These are phyloP conservation scores for Psilocybe sp. DNA, from an alignment of 768 basidiomycete species.

Conservation along the genomic window DNA sequence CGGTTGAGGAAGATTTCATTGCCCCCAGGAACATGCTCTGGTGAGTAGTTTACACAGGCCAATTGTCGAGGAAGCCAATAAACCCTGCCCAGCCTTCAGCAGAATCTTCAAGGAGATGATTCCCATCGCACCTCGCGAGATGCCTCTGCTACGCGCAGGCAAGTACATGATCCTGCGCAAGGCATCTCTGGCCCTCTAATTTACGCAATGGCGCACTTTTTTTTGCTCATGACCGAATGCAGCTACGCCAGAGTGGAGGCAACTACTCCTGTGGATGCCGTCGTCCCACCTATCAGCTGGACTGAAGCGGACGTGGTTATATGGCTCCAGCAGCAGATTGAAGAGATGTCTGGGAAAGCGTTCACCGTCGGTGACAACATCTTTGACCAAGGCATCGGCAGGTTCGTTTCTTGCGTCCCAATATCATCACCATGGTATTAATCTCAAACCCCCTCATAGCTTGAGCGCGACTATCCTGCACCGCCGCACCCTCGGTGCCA, in stretches of 20 bases:
- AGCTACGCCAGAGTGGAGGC: conserved; percentile 18
- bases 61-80: conserved; percentile 42
- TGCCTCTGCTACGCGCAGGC: conserved; percentile 40
- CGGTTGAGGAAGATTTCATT: conserved; percentile 17
- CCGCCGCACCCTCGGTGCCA: conserved; percentile 15
- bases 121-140: conserved; percentile 31
- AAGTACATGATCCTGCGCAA: conserved; percentile 50
- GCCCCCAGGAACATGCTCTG: conserved; percentile 34
- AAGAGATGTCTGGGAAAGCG: conserved; percentile 10
- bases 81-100: conserved; percentile 37
- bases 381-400: conserved; percentile 21
- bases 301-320: neutral
- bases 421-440: neutral
- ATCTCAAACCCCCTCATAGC: neutral
- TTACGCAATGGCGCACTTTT: conserved; percentile 24
- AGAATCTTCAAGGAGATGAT: conserved; percentile 55
- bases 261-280: conserved; percentile 6
- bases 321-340: conserved; percentile 16
- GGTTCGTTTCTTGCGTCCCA: conserved; percentile 2
- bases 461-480: conserved; percentile 20
- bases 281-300: conserved; percentile 16
- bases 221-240: neutral
- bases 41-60: conserved; percentile 27
- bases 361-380: conserved; percentile 10
- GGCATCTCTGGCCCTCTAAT: conserved; percentile 36